Evolutionary conservation across 768 basidiomycete genomes (phyloP).

Genomic region (Leccinum obscurum): DNA sequence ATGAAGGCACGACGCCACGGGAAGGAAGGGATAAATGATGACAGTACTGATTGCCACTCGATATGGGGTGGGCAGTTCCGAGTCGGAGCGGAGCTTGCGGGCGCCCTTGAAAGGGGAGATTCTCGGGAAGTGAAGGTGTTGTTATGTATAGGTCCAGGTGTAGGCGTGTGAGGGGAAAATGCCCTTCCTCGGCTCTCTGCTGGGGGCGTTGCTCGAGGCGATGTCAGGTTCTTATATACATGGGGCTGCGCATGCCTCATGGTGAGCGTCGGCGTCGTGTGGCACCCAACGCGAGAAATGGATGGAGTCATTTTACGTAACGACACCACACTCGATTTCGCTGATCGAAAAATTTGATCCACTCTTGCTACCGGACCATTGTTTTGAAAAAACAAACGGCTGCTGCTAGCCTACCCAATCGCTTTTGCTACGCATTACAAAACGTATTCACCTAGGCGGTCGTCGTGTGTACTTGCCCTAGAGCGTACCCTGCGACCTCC

Average conservation of each 20-base stretch:
- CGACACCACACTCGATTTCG: constrained; percentile 16
- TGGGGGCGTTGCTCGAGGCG: constrained; percentile 16
- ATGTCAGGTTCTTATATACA: constrained; percentile 22
- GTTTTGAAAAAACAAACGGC: not conserved
- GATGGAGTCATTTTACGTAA: constrained; percentile 19
- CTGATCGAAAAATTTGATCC: constrained; percentile 22
- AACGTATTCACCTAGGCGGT: constrained; percentile 19
- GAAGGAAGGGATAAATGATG: constrained; percentile 14
- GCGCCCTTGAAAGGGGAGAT: constrained; percentile 1
- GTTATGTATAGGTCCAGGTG: constrained; percentile 20
- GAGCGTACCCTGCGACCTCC: constrained; percentile 37
- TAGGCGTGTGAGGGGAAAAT: constrained; percentile 16
- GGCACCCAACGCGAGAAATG: constrained; percentile 9
- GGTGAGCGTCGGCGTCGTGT: constrained; percentile 10
- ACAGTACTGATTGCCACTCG: constrained; percentile 13
- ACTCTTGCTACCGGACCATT: not conserved
- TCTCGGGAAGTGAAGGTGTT: constrained; percentile 1
- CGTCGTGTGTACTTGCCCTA: constrained; percentile 23
- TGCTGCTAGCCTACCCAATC: constrained; percentile 22
- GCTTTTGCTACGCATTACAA: constrained; percentile 22
- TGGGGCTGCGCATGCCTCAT: constrained; percentile 12
- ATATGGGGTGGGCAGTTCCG: constrained; percentile 11
- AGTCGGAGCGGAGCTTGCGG: constrained; percentile 27
- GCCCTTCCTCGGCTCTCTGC: constrained; percentile 16
- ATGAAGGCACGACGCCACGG: constrained; percentile 14